Conservation (phyloP, 1,284 basidiomycete genomes). For the Neolentinus lepideus region DNA sequence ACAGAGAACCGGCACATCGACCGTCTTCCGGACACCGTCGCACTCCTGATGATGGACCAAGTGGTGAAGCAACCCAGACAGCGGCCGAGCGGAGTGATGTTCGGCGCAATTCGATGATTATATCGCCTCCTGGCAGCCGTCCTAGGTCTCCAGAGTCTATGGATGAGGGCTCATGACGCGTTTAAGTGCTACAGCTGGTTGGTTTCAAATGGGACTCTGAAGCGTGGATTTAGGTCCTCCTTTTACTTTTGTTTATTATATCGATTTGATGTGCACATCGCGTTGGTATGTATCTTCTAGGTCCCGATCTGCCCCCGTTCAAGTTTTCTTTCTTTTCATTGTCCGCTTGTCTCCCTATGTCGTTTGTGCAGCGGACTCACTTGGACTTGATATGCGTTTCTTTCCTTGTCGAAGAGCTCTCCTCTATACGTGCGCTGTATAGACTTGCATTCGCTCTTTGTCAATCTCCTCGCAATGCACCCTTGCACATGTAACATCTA, state of each 20-base stretch:
- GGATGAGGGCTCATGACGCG: conserved; percentile 1
- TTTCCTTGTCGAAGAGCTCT: background rate
- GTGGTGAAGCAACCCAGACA: background rate
- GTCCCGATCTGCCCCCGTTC: background rate
- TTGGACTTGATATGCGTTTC: background rate
- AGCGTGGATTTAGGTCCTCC: background rate
- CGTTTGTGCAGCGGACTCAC: background rate
- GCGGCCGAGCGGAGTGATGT: background rate
- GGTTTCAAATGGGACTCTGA: background rate
- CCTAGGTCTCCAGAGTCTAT: background rate
- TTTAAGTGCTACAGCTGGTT: background rate
- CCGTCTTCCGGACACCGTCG: background rate
- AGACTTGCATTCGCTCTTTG: background rate
- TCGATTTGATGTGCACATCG: background rate
- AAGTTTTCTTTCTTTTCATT: too few relatives aligned
- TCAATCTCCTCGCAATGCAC: background rate
- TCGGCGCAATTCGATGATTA: background rate
- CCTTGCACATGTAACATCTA: background rate
- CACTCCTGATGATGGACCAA: background rate
- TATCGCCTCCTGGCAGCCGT: background rate
- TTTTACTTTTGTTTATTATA: background rate
- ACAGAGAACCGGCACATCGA: background rate
- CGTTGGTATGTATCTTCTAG: background rate
- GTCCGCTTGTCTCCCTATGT: too few relatives aligned
- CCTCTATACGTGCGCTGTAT: background rate